Evolutionary conservation across 176 grass and related monocot species (phyloP).

Genomic region (Lolium perenne): DNA sequence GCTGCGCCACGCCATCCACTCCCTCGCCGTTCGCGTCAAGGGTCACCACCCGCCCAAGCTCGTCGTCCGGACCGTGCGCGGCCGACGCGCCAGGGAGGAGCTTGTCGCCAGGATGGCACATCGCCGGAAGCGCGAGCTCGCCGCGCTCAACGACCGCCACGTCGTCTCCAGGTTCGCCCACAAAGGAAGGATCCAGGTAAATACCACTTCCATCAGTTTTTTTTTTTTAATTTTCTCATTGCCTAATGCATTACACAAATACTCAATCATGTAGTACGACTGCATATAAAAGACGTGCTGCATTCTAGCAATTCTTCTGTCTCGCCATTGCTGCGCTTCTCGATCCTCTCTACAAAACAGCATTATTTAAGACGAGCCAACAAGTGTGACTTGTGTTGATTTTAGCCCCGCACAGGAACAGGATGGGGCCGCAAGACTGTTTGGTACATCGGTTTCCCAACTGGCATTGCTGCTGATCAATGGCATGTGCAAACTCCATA

Average conservation of each 20-base stretch:
- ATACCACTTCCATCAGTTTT: neutral
- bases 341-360: conserved; percentile 26
- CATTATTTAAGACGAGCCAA: conserved; percentile 39
- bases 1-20: neutral
- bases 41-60: conserved; percentile 15
- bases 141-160: conserved; percentile 55
- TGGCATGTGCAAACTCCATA: conserved; percentile 53
- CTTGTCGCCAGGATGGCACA: conserved; percentile 72
- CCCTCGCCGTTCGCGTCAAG: conserved; percentile 2
- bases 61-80: conserved; percentile 57
- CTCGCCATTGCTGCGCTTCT: conserved; percentile 34
- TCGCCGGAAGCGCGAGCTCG: conserved; percentile 70
- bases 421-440: conserved; percentile 45
- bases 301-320: conserved; percentile 1
- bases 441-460: conserved; percentile 63
- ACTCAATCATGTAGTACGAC: neutral
- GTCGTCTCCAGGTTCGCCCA: conserved; percentile 68
- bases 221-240: neutral
- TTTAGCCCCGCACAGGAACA: conserved; percentile 44
- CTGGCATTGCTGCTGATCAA: conserved; percentile 52
- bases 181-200: conserved; percentile 87
- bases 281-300: neutral
- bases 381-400: conserved; percentile 49
- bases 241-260: conserved; percentile 5
- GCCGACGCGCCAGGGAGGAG: conserved; percentile 71